Percentiles rank a stretch among this genome's conserved stretches.
Evolutionary conservation across 306 rosid genomes (phyloP).

Genomic region (Oemleria cerasiformis): DNA sequence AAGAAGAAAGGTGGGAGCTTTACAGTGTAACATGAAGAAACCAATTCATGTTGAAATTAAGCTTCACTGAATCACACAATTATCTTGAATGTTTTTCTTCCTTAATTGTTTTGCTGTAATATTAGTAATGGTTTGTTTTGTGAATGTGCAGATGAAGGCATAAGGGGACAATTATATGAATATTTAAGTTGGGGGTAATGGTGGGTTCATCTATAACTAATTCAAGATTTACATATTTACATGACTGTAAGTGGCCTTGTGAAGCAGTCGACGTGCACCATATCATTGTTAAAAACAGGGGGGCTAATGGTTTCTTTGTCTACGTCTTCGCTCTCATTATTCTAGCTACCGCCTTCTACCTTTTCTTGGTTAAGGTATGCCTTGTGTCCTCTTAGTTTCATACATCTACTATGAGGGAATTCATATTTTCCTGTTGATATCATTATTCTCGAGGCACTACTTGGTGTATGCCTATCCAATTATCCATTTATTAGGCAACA

Average conservation of each 20-base stretch:
- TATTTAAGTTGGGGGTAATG: conserved; percentile 43
- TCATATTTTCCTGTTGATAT: neutral
- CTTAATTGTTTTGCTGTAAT: neutral
- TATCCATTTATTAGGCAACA: neutral
- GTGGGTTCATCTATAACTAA: conserved; percentile 43
- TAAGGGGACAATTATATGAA: conserved; percentile 4
- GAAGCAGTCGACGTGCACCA: conserved; percentile 61
- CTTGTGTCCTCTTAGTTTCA: neutral
- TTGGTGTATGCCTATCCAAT: neutral
- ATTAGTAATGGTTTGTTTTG: neutral
- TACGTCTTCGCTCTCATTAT: conserved; percentile 42
- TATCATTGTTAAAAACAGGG: conserved; percentile 44
- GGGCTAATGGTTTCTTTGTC: conserved; percentile 38
- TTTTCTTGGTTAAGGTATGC: conserved; percentile 47
- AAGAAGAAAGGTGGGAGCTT: neutral
- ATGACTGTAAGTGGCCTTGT: conserved; percentile 53
- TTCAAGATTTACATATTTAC: conserved; percentile 50
- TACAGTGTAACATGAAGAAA: neutral
- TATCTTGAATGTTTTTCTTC: neutral
- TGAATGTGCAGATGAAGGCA: conserved; percentile 31
- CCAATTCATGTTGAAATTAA: neutral
- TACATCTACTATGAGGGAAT: too few relatives aligned
- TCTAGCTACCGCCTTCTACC: conserved; percentile 46
- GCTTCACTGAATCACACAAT: neutral
- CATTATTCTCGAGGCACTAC: neutral